Percentiles rank a stretch among this genome's conserved stretches.
Conservation (phyloP, 106 monocot genomes). For the Dendrobium nobile region DNA sequence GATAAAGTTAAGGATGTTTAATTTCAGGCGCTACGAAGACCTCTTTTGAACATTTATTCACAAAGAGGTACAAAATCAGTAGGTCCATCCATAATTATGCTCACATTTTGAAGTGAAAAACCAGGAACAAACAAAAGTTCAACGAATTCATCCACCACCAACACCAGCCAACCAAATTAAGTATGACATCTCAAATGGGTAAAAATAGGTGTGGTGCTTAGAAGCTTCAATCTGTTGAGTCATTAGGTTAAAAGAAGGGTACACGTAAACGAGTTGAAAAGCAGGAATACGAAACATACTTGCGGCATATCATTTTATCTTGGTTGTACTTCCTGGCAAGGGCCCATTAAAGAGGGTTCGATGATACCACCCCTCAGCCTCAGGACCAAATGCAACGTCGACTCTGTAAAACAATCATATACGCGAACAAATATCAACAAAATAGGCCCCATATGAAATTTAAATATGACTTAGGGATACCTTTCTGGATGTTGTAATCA, state of each 20-base stretch:
- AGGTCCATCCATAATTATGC: background rate
- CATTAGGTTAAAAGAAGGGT: background rate
- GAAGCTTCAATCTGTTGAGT: background rate
- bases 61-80: background rate
- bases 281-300: slow-evolving; percentile 15
- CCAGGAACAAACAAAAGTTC: background rate
- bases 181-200: background rate
- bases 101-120: background rate
- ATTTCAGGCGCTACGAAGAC: background rate
- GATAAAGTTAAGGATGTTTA: background rate
- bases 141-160: background rate
- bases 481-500: slow-evolving; percentile 14
- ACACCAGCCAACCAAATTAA: background rate
- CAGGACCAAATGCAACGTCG: slow-evolving; percentile 49
- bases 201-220: background rate
- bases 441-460: background rate
- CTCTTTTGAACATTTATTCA: background rate
- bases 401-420: slow-evolving; percentile 15
- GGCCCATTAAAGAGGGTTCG: slow-evolving; percentile 52
- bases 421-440: background rate
- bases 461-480: background rate
- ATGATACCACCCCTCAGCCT: slow-evolving; percentile 57
- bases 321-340: slow-evolving; percentile 64
- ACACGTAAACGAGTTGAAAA: background rate
- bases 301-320: slow-evolving; percentile 56